These are phyloP conservation scores for Zoysia pacifica DNA, from an alignment of 176 grass and related monocot genomes.

Conservation along the genomic window DNA sequence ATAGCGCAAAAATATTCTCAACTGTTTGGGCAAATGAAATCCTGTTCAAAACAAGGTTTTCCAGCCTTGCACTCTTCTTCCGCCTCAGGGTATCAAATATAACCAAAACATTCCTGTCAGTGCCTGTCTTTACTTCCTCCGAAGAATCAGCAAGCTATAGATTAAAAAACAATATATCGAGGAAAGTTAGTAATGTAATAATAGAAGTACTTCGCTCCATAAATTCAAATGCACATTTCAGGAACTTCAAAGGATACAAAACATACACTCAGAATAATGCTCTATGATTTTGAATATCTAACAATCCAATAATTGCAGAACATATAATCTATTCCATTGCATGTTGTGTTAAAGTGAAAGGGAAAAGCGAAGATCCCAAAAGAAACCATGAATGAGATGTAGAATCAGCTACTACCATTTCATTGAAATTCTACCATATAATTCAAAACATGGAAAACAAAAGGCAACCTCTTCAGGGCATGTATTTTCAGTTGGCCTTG, in stretches of 20 bases:
- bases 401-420: background rate
- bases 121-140: slow-evolving; percentile 69
- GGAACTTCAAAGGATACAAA: slow-evolving; percentile 30
- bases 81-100: slow-evolving; percentile 80
- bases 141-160: slow-evolving; percentile 74
- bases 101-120: slow-evolving; percentile 73
- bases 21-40: slow-evolving; percentile 92
- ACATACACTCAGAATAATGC: slow-evolving; percentile 6
- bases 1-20: slow-evolving; percentile 90
- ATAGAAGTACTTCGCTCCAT: background rate
- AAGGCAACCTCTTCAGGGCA: slow-evolving; percentile 75
- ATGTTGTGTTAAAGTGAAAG: background rate
- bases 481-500: slow-evolving; percentile 68
- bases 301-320: background rate
- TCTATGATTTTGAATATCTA: background rate
- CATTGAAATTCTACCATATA: slow-evolving; percentile 6
- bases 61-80: slow-evolving; percentile 60
- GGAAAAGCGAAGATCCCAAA: background rate
- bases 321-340: background rate
- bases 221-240: background rate
- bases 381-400: slow-evolving; percentile 18
- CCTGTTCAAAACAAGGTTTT: slow-evolving; percentile 86
- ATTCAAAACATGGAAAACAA: slow-evolving; percentile 16
- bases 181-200: background rate
- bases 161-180: slow-evolving; percentile 6